Evolutionary conservation across 805 yeast genomes (phyloP), one percentile per base, ranked within the genome.

Genomic region (Brettanomyces bruxellensis): DNA sequence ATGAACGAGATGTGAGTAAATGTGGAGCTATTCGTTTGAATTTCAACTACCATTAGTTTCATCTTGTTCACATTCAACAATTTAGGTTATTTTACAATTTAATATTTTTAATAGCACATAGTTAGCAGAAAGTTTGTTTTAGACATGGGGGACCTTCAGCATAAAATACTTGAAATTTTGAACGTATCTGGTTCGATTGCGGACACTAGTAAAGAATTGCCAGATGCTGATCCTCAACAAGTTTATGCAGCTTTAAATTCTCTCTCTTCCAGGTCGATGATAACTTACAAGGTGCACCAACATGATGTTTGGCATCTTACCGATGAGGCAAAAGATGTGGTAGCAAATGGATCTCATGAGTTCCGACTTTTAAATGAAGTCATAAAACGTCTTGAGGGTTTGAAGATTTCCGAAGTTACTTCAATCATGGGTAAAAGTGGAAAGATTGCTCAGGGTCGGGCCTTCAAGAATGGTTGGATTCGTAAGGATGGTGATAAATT

Each of bases 401-500:
- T 93, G 57, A 86, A 85, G 60, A 81, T 93, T 56, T 64, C 84
- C 24, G 97, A 91, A 45, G 86, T 85, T 45, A 68, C 69, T 42
- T 62, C 80, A 47, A 76, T 83, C 53, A 71, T 91, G 68, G 97
- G 97, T 47, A 70, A 79, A 45, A 79, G 79, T 49, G 98, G 97
- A 51, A 82, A 83, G 56, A 75, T 91, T 53, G 99, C 99, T 52
- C 99, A 93, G 70, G 95, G 95, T 56, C 82, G 90, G 59, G 99
- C 98, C 14, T 95, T 93, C 77, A 91, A 89, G 68, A 90, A 90
- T 65, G 95, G 95, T 38, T 93, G 99, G 99, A 82, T 93, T 58
- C 70, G 77, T 52, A 93, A 95, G 65, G 86, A 83, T 49, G 95
- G 91, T 48, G 95, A 86, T 56, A 79, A 75, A 58, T 75, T 91